These are phyloP conservation scores for Pythium plurisporium DNA, from an alignment of 352 stramenopile species.

Conservation along the genomic window DNA sequence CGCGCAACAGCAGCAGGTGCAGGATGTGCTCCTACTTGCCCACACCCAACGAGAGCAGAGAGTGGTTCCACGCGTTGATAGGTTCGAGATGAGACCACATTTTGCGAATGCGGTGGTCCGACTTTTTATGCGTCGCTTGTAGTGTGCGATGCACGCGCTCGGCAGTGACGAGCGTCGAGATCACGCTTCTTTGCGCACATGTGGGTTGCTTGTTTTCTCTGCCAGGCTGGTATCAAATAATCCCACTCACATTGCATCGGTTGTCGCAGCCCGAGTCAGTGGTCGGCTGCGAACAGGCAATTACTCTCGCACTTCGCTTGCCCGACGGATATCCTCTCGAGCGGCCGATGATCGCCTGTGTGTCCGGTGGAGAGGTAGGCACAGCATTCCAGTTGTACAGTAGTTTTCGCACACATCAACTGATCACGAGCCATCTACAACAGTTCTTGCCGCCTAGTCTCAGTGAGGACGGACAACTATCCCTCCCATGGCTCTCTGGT, in stretches of 20 bases:
- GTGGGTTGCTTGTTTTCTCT: conserved; percentile 1
- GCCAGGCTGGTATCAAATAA: background rate
- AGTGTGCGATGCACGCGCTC: conserved; percentile 21
- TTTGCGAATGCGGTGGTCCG: background rate
- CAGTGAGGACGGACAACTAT: conserved; percentile 30
- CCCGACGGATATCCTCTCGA: conserved; percentile 36
- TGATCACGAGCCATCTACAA: background rate
- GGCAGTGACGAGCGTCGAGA: conserved; percentile 12
- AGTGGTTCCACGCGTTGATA: conserved; percentile 54
- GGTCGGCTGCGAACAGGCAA: conserved; percentile 26
- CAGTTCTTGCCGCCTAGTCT: conserved; percentile 37
- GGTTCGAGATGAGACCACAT: no score
- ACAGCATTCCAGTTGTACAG: no score
- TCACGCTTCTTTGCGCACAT: conserved; percentile 12
- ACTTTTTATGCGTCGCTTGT: background rate
- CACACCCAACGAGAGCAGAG: conserved; percentile 42
- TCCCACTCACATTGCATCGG: background rate
- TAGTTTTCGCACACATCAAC: no score
- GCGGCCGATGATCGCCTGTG: conserved; percentile 40
- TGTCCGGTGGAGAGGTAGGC: conserved; percentile 41
- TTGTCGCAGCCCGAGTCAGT: conserved; percentile 28
- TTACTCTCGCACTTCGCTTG: conserved; percentile 46
- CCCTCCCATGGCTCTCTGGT: conserved; percentile 44
- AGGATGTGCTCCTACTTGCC: conserved; percentile 51
- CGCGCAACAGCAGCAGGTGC: conserved; percentile 51